Conservation (phyloP, 2,329 filamentous ascomycete genomes). For the Gnomoniopsis smithogilvyi region DNA sequence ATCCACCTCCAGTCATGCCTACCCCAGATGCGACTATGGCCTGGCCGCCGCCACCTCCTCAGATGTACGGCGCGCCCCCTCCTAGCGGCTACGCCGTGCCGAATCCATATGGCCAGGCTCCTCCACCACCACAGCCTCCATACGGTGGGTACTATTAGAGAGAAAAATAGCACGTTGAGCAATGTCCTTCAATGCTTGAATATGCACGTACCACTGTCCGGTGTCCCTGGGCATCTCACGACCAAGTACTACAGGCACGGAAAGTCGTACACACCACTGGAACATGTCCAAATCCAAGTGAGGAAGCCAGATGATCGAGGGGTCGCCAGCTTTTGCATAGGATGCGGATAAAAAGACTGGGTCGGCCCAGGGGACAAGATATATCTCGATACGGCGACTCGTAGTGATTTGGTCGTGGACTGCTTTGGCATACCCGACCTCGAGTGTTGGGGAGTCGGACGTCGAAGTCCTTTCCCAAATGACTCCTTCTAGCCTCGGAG, state of each 20-base stretch:
- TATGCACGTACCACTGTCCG: background rate
- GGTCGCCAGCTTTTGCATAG: background rate
- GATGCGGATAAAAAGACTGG: background rate
- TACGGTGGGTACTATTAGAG: slow-evolving; percentile 17
- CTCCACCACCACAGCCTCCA: slow-evolving; percentile 13
- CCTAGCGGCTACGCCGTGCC: slow-evolving; percentile 8
- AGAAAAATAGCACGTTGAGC: no score
- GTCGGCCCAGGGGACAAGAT: no score
- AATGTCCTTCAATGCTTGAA: no score
- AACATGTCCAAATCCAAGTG: no score
- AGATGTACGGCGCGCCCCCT: slow-evolving; percentile 9
- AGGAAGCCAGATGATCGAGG: no score
- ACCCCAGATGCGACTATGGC: slow-evolving; percentile 10
- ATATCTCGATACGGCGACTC: no score
- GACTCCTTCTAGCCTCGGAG: no score
- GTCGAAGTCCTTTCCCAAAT: no score
- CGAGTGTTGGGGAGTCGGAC: no score
- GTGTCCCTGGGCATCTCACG: background rate
- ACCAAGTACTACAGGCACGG: background rate
- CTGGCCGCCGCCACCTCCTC: slow-evolving; percentile 12
- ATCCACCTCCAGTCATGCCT: slow-evolving; percentile 6
- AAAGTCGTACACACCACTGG: no score
- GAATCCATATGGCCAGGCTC: slow-evolving; percentile 14
- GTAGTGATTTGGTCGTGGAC: no score
- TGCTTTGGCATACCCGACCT: no score